Evolutionary conservation across 1,139 yeast species (phyloP), one percentile per base, ranked within the genome.

Genomic region (Taphrina deformans): DNA sequence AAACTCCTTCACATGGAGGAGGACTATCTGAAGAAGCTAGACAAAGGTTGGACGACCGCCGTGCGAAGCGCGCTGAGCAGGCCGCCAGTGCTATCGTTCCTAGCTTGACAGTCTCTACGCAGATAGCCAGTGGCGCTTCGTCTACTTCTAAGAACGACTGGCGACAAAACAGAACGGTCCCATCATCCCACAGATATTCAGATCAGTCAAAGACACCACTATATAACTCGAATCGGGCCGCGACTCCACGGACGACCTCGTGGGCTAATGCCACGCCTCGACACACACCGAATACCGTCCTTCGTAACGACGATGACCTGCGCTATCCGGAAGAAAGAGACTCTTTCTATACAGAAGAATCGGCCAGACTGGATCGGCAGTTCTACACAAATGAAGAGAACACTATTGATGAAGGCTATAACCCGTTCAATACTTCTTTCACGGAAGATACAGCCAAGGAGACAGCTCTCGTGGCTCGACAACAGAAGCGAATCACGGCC

Each of bases 361-460:
- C 68, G 3, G 53, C 70, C 4, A 69, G 70, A 1, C 65, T 69
- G 2, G 79, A 77, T 61, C 69, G 79, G 14, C 79, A 77, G 59
- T 77, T 79, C 79, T 77, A 77, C 68, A 72, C 71, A 10, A 62
- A 50, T 14, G 69, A 67, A 14, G 67, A 67, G 24, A 69, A 72
- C 5, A 75, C 74, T 21, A 78, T 78, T 2, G 79, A 76, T 55
- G 77, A 75, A n/a, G 69, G 72, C 18, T 77, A 74, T 46, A 74
- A 74, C 52, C 76, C 76, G 1, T 75, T 75, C 58, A 70, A 68
- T 16, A 56, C 63, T 18, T 65, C 53, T 7, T 75, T 73, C 23
- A 71, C 69, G 3, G 67, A 68, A 1, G 67, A 70, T 69, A 65
- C 69, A 3, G 67, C 68, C 23, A 70, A 69, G 23, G 69, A 70